phyloP scores from a whole-genome alignment of 768 basidiomycete genomes.

The Hygrocybe coccinea region DNA sequence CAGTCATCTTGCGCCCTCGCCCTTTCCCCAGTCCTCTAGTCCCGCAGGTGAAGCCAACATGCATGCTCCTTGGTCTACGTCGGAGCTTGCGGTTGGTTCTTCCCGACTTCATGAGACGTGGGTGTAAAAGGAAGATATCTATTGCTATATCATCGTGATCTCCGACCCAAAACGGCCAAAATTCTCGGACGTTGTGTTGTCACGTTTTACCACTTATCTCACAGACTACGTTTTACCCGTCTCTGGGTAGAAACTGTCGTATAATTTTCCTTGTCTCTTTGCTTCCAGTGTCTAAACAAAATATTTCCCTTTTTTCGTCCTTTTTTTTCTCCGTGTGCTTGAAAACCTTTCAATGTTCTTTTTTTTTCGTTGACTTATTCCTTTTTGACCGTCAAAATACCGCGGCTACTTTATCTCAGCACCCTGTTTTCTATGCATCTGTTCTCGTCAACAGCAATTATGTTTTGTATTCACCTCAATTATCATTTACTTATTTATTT shows the following conservation, averaged over 20 bases:
- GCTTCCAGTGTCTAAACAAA: neutral
- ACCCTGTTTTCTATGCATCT: conserved; percentile 34
- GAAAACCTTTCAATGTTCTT: conserved; percentile 12
- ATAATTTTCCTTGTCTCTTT: neutral
- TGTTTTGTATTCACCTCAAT: conserved; percentile 45
- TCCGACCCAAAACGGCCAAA: neutral
- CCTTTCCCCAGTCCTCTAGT: conserved; percentile 54
- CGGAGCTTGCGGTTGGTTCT: conserved; percentile 46
- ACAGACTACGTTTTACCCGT: conserved; percentile 4
- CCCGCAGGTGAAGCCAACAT: conserved; percentile 53
- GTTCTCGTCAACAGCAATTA: conserved; percentile 34
- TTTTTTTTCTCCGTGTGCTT: conserved; percentile 16
- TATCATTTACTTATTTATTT: conserved; percentile 32
- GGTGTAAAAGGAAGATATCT: conserved; percentile 35
- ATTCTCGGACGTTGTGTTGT: neutral
- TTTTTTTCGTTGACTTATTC: conserved; percentile 21
- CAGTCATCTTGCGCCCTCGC: conserved; percentile 44
- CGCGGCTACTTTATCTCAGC: conserved; percentile 37
- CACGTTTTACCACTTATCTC: neutral
- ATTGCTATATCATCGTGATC: neutral
- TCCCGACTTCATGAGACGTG: conserved; percentile 59
- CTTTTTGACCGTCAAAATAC: conserved; percentile 22
- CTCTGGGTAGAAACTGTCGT: neutral
- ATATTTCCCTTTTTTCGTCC: conserved; percentile 3
- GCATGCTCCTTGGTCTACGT: conserved; percentile 56